A percentile compares a stretch with the other conserved stretches of the same genome.
Conservation (phyloP, 805 yeast genomes). For the Huiozyma sinensis region DNA sequence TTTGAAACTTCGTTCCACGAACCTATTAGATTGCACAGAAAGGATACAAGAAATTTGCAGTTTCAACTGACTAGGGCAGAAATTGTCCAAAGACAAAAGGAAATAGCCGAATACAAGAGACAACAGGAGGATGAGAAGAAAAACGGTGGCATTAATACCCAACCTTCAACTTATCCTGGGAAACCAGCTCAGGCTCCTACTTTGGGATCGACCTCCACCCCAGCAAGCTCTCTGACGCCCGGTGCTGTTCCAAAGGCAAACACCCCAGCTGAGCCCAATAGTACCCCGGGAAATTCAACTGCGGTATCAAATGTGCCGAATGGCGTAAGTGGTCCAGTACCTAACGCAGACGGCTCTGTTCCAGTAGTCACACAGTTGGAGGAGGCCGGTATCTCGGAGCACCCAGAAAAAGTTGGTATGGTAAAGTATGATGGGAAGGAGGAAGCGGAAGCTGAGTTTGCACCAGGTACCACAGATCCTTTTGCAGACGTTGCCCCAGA, state of each 20-base stretch:
- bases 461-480: constrained; percentile 26
- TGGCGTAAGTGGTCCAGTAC: background rate
- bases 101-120: constrained; percentile 31
- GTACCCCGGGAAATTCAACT: constrained; percentile 4
- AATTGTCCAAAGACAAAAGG: constrained; percentile 51
- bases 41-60: constrained; percentile 87
- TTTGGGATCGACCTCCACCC: background rate
- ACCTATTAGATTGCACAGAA: constrained; percentile 83
- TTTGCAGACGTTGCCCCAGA: constrained; percentile 79
- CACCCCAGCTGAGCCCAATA: background rate
- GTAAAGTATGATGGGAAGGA: constrained; percentile 32
- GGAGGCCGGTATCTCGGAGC: constrained; percentile 31
- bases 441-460: constrained; percentile 34
- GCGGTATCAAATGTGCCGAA: background rate
- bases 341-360: background rate
- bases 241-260: background rate
- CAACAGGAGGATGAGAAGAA: constrained; percentile 29
- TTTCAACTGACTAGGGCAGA: constrained; percentile 73
- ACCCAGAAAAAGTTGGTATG: constrained; percentile 31
- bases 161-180: constrained; percentile 8
- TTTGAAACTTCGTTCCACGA: constrained; percentile 60
- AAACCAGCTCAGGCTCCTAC: constrained; percentile 5
- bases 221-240: background rate
- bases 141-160: background rate
- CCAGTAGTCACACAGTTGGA: constrained; percentile 25